These are phyloP conservation scores for Aspergillus asperescens DNA, from an alignment of 495 filamentous ascomycete species.

Conservation along the genomic window DNA sequence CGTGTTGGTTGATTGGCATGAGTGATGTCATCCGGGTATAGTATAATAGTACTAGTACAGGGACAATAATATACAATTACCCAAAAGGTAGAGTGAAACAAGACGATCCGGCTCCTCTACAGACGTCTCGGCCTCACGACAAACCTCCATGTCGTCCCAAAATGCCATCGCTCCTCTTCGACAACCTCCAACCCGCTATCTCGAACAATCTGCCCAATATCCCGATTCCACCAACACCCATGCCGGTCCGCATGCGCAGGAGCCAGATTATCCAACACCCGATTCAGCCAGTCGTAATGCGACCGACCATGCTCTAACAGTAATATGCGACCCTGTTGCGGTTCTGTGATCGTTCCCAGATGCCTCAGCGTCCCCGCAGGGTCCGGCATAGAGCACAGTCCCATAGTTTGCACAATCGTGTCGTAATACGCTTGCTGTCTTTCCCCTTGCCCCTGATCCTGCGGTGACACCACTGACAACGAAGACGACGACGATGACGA, in stretches of 20 bases:
- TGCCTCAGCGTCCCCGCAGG: slow-evolving; percentile 62
- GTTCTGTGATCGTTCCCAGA: slow-evolving; percentile 40
- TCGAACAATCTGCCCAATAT: slow-evolving; percentile 73
- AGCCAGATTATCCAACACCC: slow-evolving; percentile 69
- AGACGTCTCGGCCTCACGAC: slow-evolving; percentile 47
- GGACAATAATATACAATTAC: not conserved
- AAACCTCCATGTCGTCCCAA: slow-evolving; percentile 71
- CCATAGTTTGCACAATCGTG: slow-evolving; percentile 89
- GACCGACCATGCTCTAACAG: slow-evolving; percentile 90
- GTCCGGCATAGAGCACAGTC: slow-evolving; percentile 76
- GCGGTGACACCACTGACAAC: not conserved
- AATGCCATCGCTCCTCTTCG: slow-evolving; percentile 60
- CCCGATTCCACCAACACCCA: slow-evolving; percentile 97
- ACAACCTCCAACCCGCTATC: slow-evolving; percentile 81
- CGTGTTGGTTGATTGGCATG: not conserved
- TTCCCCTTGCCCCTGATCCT: not conserved
- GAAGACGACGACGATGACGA: not conserved
- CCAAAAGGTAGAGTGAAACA: not conserved
- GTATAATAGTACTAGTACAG: not conserved
- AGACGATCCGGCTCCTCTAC: not conserved
- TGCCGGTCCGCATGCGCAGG: slow-evolving; percentile 71
- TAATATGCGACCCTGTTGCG: slow-evolving; percentile 62
- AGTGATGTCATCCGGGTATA: not conserved
- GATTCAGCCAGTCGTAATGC: slow-evolving; percentile 71
- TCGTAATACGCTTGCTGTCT: slow-evolving; percentile 55